Evolutionary conservation across 345 rosid species (phyloP).

Genomic region (Raphanus sativus): DNA sequence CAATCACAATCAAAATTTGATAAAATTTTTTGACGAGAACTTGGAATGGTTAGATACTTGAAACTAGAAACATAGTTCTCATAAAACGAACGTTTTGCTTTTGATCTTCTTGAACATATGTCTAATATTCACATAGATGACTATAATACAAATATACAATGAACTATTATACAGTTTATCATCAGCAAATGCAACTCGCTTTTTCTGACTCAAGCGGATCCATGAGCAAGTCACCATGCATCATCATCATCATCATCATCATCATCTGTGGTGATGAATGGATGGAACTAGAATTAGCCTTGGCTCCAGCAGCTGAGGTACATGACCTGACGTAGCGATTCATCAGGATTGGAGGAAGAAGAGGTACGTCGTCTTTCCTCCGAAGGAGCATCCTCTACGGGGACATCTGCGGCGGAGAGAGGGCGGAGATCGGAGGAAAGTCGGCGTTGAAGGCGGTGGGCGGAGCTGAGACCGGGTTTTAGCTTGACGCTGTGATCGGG

Average conservation of each 20-base stretch:
- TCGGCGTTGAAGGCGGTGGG: conserved; percentile 50
- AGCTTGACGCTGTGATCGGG: conserved; percentile 56
- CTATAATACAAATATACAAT: background rate
- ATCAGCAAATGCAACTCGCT: conserved; percentile 5
- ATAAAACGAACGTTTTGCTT: conserved; percentile 5
- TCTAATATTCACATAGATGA: conserved; percentile 22
- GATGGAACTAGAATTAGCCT: conserved; percentile 29
- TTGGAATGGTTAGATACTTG: background rate
- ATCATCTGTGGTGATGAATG: background rate
- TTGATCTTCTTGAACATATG: background rate
- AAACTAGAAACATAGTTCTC: background rate
- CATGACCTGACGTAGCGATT: conserved; percentile 78
- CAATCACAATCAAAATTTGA: conserved; percentile 24
- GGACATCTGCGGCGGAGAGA: conserved; percentile 44
- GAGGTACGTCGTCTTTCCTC: conserved; percentile 36
- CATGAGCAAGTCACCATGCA: background rate
- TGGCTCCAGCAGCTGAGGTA: conserved; percentile 92
- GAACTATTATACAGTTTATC: conserved; percentile 29
- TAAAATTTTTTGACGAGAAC: background rate
- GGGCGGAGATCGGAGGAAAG: conserved; percentile 58
- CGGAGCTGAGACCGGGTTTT: conserved; percentile 49
- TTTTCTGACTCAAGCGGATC: conserved; percentile 2
- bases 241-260: too few species aligned
- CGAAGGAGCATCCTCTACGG: conserved; percentile 14
- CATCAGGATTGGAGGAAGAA: conserved; percentile 49